Evolutionary conservation across 441 rosid species (phyloP).

Genomic region (Arabidopsis hybrid): DNA sequence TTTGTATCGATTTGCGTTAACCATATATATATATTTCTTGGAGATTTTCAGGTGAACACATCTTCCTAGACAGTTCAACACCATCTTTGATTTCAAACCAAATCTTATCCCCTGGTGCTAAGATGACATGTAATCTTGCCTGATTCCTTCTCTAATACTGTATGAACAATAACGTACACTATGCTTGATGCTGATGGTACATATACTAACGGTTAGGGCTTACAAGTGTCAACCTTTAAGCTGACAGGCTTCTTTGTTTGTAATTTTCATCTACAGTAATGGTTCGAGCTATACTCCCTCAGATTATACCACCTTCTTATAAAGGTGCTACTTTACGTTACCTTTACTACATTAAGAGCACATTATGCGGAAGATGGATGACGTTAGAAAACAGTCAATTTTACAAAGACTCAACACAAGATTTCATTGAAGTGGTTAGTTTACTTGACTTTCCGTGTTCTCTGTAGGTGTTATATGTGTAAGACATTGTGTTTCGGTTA

Average conservation of each 20-base stretch:
- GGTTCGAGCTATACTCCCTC: constrained; percentile 76
- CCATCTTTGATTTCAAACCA: constrained; percentile 72
- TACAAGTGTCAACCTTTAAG: constrained; percentile 27
- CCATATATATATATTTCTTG: constrained; percentile 24
- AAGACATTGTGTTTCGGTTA: constrained; percentile 31
- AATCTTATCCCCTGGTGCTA: constrained; percentile 70
- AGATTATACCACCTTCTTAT: constrained; percentile 84
- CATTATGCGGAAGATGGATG: constrained; percentile 70
- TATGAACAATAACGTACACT: constrained; percentile 12
- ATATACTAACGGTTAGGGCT: background rate
- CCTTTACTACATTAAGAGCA: constrained; percentile 73
- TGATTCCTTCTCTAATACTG: constrained; percentile 32
- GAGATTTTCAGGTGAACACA: constrained; percentile 70
- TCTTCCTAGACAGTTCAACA: constrained; percentile 76
- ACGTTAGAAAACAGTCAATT: constrained; percentile 67
- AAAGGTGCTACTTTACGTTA: constrained; percentile 89
- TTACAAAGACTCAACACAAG: constrained; percentile 49
- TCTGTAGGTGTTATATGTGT: constrained; percentile 30
- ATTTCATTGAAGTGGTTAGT: constrained; percentile 76
- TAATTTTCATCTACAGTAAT: constrained; percentile 60
- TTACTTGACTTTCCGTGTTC: constrained; percentile 21
- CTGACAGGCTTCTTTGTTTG: constrained; percentile 33
- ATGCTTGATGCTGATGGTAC: constrained; percentile 16
- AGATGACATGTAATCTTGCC: constrained; percentile 67
- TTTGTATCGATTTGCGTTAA: constrained; percentile 24